These are phyloP conservation scores for Drechslerella coelobrocha DNA, from an alignment of 2,329 filamentous ascomycete genomes.

Conservation along the genomic window DNA sequence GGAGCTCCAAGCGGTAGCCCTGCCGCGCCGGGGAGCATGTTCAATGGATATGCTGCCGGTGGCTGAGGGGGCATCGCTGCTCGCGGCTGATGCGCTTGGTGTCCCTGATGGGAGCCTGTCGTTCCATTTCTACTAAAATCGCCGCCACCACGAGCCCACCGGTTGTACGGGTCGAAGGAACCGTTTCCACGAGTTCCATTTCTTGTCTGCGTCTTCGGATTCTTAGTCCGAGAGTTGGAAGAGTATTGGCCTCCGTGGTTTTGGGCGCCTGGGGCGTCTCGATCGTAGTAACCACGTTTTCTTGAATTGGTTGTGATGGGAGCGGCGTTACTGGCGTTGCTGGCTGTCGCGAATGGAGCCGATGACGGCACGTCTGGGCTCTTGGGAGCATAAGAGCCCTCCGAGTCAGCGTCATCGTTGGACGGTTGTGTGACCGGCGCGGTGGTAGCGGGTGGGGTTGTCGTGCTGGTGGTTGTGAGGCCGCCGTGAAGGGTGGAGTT, in stretches of 20 bases:
- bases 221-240: conserved; percentile 41
- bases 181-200: conserved; percentile 12
- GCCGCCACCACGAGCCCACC: conserved; percentile 49
- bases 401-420: conserved; percentile 29
- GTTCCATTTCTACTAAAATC: conserved; percentile 28
- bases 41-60: conserved; percentile 52
- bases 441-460: conserved; percentile 49
- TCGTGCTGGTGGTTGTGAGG: conserved; percentile 61
- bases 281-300: conserved; percentile 44
- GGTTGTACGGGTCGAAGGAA: conserved; percentile 28
- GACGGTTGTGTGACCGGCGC: neutral
- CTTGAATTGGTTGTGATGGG: conserved; percentile 2
- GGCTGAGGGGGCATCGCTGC: conserved; percentile 54
- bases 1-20: conserved; percentile 14
- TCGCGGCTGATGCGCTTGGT: conserved; percentile 51
- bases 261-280: conserved; percentile 33
- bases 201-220: conserved; percentile 36
- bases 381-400: conserved; percentile 37
- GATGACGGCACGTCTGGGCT: conserved; percentile 16
- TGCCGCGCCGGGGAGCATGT: conserved; percentile 5
- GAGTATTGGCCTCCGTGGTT: conserved; percentile 33
- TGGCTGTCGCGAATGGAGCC: conserved; percentile 1
- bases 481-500: conserved; percentile 56
- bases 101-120: conserved; percentile 5
- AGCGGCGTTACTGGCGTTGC: conserved; percentile 8